A percentile compares a stretch with the other conserved stretches of the same genome.
phyloP scores from a whole-genome alignment of 495 filamentous ascomycete species.

The Bacidia gigantensis region DNA sequence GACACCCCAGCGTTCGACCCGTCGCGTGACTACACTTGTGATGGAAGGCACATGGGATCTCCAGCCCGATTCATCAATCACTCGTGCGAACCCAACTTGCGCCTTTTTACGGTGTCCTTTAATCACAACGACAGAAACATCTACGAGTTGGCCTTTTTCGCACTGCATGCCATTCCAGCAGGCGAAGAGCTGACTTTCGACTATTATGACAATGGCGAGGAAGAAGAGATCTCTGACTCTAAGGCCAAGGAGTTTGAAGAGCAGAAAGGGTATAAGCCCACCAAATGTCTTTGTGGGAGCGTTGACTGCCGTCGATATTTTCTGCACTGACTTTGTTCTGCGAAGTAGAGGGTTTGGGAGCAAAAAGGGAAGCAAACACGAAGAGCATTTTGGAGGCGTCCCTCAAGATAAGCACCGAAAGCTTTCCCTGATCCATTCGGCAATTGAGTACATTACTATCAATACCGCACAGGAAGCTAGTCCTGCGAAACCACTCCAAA shows the following conservation, averaged over 20 bases:
- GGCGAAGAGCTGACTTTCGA: constrained; percentile 76
- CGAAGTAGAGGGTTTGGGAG: too few relatives aligned
- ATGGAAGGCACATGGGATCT: constrained; percentile 45
- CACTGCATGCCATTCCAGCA: constrained; percentile 50
- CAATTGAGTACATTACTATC: too few relatives aligned
- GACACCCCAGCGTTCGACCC: constrained; percentile 25
- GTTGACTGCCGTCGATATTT: constrained; percentile 53
- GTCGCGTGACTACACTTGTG: constrained; percentile 36
- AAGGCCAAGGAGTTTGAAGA: constrained; percentile 36
- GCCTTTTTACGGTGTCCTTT: constrained; percentile 68
- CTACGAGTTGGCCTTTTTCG: constrained; percentile 84
- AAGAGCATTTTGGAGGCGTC: too few relatives aligned
- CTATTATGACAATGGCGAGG: constrained; percentile 50
- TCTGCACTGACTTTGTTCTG: constrained; percentile 21
- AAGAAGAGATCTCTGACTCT: constrained; percentile 27
- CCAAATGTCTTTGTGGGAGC: constrained; percentile 55
- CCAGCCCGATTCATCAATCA: constrained; percentile 53
- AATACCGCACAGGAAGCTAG: too few relatives aligned
- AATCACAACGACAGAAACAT: constrained; percentile 60
- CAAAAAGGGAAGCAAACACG: too few relatives aligned
- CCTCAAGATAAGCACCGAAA: too few relatives aligned
- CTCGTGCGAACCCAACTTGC: constrained; percentile 58
- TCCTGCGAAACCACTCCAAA: too few relatives aligned
- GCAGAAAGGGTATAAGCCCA: constrained; percentile 31
- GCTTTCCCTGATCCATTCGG: too few relatives aligned